Conservation (phyloP, 306 rosid genomes). For the Vigna hirtella region DNA sequence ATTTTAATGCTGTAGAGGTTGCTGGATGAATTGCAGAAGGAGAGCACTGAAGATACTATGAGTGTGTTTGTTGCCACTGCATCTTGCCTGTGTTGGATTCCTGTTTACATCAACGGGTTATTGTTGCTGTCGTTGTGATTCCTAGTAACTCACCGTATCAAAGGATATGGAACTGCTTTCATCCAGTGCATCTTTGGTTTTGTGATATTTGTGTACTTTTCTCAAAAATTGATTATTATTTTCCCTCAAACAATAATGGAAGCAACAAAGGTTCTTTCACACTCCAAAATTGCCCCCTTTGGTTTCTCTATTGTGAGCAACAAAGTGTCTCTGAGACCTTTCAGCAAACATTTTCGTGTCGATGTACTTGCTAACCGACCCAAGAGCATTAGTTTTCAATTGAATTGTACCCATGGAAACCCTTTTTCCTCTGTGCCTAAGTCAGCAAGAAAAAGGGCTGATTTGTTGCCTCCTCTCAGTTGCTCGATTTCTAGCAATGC, state of each 20-base stretch:
- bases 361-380: conserved; percentile 37
- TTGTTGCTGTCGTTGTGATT: conserved; percentile 11
- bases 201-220: neutral
- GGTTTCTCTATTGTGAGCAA: conserved; percentile 47
- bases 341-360: conserved; percentile 57
- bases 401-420: conserved; percentile 38
- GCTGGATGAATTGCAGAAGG: conserved; percentile 39
- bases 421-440: conserved; percentile 36
- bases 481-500: conserved; percentile 59
- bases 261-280: conserved; percentile 57
- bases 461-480: conserved; percentile 45
- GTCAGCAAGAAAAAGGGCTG: conserved; percentile 47
- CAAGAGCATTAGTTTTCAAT: conserved; percentile 41
- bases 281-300: conserved; percentile 54
- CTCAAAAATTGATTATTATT: conserved; percentile 21
- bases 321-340: conserved; percentile 63
- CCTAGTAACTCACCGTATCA: conserved; percentile 18
- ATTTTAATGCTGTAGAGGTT: conserved; percentile 35
- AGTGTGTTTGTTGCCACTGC: neutral
- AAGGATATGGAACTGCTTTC: conserved; percentile 34
- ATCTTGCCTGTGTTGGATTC: conserved; percentile 28
- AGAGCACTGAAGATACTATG: neutral
- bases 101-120: neutral
- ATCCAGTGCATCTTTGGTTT: conserved; percentile 1
- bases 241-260: conserved; percentile 58